Evolutionary conservation across 2,329 filamentous ascomycete species (phyloP), one percentile per base, ranked within the genome.

Genomic region (Amauroascus verrucosus): DNA sequence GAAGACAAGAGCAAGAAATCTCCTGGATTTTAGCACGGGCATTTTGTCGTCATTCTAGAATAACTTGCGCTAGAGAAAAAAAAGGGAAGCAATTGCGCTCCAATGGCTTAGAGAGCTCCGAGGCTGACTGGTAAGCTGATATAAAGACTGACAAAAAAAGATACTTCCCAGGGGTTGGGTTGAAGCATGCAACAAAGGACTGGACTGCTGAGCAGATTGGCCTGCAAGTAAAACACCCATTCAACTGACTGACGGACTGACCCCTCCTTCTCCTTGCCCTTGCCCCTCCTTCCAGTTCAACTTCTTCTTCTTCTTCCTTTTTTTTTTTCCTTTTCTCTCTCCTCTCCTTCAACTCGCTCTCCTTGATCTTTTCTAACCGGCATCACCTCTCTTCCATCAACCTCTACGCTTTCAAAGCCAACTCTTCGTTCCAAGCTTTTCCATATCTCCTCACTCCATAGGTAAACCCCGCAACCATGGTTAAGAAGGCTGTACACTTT

Each of bases 401-500:
- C 38, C 38, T 56, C 38, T 26, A n/a, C 41, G 16, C 14, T 38
- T 9, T 54, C 40, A 18, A 33, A 32, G 13, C 35, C 45, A 13
- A 44, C 47, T 32, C 51, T 44, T 35, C 30, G n/a, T 26, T 45
- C 40, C 32, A 28, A 32, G 22, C 24, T 16, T 30, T 35, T 44
- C 35, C 22, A 38, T 37, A 24, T 28, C 20, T 28, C 35, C 13
- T 20, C 16, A 8, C 26, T 33, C 40, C 13, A n/a, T 8, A 13
- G 40, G 30, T 14, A 37, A 26, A 51, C 28, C 13, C 14, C 41
- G 5, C 48, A 55, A 64, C 43, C 59, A 73, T 72, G 70, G 64
- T 62, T 59, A 60, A 58, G 69, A 88, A 85, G 68, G 86, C 86
- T 61, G 81, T 91, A 68, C 87, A 91, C 74, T 91, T 93, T 63